phyloP scores from a whole-genome alignment of 192 early-diverging fungal species.

The Coemansia sp. region DNA sequence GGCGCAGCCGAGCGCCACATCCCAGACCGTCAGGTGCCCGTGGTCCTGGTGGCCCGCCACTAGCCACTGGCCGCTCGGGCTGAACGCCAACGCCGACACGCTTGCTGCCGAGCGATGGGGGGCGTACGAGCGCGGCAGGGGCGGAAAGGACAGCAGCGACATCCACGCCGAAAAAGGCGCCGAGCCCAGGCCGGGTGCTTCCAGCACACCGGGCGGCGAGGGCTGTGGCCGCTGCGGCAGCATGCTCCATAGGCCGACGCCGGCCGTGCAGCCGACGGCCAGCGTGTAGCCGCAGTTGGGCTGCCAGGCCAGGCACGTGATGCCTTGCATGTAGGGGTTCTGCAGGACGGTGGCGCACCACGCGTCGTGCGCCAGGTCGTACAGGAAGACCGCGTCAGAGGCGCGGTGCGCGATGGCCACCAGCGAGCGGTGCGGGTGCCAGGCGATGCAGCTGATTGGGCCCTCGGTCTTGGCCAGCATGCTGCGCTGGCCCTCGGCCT shows the following conservation, averaged over 20 bases:
- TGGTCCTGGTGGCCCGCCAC: slow-evolving; percentile 40
- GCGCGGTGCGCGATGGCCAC: slow-evolving; percentile 70
- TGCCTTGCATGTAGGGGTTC: slow-evolving; percentile 44
- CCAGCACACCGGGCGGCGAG: neutral
- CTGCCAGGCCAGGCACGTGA: slow-evolving; percentile 55
- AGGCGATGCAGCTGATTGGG: slow-evolving; percentile 65
- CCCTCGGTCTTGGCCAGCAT: slow-evolving; percentile 48
- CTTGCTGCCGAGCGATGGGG: slow-evolving; percentile 28
- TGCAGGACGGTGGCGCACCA: slow-evolving; percentile 53
- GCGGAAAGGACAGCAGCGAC: slow-evolving; percentile 45
- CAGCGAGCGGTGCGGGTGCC: slow-evolving; percentile 72
- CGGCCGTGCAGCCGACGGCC: slow-evolving; percentile 46
- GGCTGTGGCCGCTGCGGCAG: slow-evolving; percentile 9
- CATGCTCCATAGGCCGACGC: slow-evolving; percentile 55
- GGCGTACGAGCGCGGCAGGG: slow-evolving; percentile 1
- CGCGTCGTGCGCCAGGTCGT: slow-evolving; percentile 63
- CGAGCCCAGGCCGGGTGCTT: slow-evolving; percentile 26
- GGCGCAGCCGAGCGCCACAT: slow-evolving; percentile 46
- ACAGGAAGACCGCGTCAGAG: slow-evolving; percentile 68
- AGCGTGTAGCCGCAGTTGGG: slow-evolving; percentile 48
- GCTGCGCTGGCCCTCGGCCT: slow-evolving; percentile 25
- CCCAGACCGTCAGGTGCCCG: slow-evolving; percentile 53
- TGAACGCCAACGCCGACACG: slow-evolving; percentile 49
- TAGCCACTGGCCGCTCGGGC: slow-evolving; percentile 53
- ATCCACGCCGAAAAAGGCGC: slow-evolving; percentile 49